These are phyloP conservation scores for Epichloe sp. DNA, from an alignment of 2,329 filamentous ascomycete genomes.

Conservation along the genomic window DNA sequence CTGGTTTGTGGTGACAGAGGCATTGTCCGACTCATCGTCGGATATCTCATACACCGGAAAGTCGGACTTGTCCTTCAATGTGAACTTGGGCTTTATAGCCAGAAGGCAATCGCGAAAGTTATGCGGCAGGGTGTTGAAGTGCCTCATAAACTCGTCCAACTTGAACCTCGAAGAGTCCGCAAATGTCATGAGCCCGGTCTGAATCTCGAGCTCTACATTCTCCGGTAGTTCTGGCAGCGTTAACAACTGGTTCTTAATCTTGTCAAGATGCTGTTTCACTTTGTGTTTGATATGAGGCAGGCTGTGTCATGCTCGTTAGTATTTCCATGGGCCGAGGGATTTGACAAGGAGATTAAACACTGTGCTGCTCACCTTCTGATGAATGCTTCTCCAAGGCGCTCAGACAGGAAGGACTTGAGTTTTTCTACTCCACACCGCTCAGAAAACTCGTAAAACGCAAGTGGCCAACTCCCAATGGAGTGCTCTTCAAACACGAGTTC, in stretches of 20 bases:
- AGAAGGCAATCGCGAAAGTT: slow-evolving; percentile 37
- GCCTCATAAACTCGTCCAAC: slow-evolving; percentile 31
- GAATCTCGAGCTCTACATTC: slow-evolving; percentile 55
- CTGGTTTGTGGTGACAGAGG: slow-evolving; percentile 10
- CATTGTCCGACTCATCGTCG: slow-evolving; percentile 25
- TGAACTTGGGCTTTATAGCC: slow-evolving; percentile 32
- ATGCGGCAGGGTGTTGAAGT: slow-evolving; percentile 33
- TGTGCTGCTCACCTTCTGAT: slow-evolving; percentile 28
- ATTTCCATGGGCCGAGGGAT: neutral
- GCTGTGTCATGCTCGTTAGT: slow-evolving; percentile 15
- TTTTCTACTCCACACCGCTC: slow-evolving; percentile 40
- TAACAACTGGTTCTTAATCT: slow-evolving; percentile 41
- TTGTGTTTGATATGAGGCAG: slow-evolving; percentile 43
- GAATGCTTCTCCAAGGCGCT: slow-evolving; percentile 40
- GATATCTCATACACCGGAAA: slow-evolving; percentile 24
- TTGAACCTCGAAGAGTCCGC: slow-evolving; percentile 38
- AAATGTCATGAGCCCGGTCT: slow-evolving; percentile 45
- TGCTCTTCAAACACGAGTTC: slow-evolving; percentile 35
- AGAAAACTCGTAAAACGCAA: slow-evolving; percentile 31
- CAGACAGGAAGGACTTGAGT: slow-evolving; percentile 38
- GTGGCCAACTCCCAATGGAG: slow-evolving; percentile 31
- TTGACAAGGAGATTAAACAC: neutral
- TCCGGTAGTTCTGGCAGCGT: slow-evolving; percentile 53
- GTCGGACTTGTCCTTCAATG: slow-evolving; percentile 26
- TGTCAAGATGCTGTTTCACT: slow-evolving; percentile 31